Evolutionary conservation across 352 stramenopile species (phyloP).

Genomic region (Globisporangium carolinianum): DNA sequence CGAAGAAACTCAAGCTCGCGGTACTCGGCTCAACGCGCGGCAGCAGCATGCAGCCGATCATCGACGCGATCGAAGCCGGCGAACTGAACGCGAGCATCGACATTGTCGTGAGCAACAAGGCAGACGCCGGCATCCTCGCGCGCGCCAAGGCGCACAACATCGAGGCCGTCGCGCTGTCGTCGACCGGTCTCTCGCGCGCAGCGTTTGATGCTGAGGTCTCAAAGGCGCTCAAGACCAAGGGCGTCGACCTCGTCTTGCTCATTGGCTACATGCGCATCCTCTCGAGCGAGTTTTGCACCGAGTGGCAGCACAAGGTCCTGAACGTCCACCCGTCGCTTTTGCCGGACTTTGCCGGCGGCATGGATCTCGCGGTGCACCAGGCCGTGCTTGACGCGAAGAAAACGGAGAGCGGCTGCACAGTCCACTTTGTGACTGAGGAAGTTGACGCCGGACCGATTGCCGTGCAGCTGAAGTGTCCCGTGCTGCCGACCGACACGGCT

Average conservation of each 20-base stretch:
- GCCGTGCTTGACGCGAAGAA: constrained; percentile 96
- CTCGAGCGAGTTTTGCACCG: constrained; percentile 92
- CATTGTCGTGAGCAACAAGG: constrained; percentile 96
- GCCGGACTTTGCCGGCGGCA: constrained; percentile 98
- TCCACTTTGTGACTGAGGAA: constrained; percentile 97
- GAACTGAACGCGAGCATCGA: constrained; percentile 93
- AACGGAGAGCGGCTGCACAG: constrained; percentile 95
- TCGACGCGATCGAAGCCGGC: constrained; percentile 90
- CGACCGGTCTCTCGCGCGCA: constrained; percentile 82
- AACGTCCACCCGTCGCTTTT: constrained; percentile 99
- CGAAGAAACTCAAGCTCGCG: constrained; percentile 85
- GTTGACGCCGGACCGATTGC: constrained; percentile 98
- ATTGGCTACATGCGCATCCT: constrained; percentile 99
- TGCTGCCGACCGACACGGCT: constrained; percentile 88
- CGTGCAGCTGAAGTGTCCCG: constrained; percentile 92
- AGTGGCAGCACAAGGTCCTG: constrained; percentile 94
- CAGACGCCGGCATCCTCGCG: constrained; percentile 90
- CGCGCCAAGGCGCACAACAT: constrained; percentile 84
- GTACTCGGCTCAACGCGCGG: constrained; percentile 95
- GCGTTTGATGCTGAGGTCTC: constrained; percentile 96
- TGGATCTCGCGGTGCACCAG: constrained; percentile 99
- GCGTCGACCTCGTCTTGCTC: constrained; percentile 95
- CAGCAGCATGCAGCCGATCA: constrained; percentile 93
- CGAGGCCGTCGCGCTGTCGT: constrained; percentile 52
- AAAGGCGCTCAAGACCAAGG: constrained; percentile 85